Percentiles rank a stretch among this genome's conserved stretches.
phyloP scores from a whole-genome alignment of 2,329 filamentous ascomycete species.

The Beauveria sp. region DNA sequence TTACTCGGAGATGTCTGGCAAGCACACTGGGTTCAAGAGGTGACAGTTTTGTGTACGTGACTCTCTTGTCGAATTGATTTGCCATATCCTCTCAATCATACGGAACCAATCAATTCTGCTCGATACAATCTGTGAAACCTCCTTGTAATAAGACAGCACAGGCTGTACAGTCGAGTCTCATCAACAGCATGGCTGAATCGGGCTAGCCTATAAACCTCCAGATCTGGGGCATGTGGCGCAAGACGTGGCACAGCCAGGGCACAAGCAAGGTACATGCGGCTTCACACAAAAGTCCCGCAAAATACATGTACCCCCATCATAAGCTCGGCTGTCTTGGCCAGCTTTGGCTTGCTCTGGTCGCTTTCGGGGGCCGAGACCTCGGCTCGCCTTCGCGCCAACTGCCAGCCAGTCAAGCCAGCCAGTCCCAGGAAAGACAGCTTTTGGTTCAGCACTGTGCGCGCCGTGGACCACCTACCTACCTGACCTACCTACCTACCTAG shows the following conservation, averaged over 20 bases:
- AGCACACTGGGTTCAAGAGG: too few species aligned
- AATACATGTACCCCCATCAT: neutral
- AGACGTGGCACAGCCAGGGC: neutral
- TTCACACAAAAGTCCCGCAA: neutral
- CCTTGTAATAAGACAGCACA: neutral
- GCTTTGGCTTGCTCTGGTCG: neutral
- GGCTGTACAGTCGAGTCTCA: neutral
- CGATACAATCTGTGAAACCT: too few species aligned
- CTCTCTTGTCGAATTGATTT: too few species aligned
- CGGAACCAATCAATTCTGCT: too few species aligned
- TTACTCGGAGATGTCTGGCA: too few species aligned
- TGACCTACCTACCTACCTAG: neutral
- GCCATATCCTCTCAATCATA: too few species aligned
- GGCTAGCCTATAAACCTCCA: neutral
- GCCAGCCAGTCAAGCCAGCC: neutral
- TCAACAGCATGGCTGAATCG: neutral
- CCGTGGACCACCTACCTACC: neutral
- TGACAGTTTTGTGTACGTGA: too few species aligned
- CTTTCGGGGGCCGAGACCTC: conserved; percentile 9
- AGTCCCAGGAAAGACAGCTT: neutral
- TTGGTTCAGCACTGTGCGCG: neutral
- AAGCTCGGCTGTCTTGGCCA: conserved; percentile 1
- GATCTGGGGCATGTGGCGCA: conserved; percentile 6
- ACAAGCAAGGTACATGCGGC: neutral
- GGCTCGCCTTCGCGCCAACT: conserved; percentile 7